These are phyloP conservation scores for Orychophragmus violaceus DNA, from an alignment of 345 rosid species.

Conservation along the genomic window DNA sequence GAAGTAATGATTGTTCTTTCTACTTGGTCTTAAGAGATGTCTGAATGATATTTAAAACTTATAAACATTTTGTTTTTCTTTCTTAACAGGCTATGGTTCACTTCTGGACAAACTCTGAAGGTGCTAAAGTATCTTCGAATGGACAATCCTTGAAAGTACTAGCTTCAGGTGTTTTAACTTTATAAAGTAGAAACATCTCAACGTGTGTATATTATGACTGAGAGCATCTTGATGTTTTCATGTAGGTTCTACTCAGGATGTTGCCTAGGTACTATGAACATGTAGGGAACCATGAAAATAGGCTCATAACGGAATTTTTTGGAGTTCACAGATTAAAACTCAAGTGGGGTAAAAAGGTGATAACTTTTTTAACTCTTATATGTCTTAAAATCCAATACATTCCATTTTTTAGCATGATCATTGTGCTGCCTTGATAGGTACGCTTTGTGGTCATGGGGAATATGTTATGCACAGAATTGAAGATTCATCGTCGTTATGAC, in stretches of 20 bases:
- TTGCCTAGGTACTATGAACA: slow-evolving; percentile 69
- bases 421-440: slow-evolving; percentile 53
- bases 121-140: too few species aligned
- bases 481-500: slow-evolving; percentile 90
- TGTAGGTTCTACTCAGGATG: slow-evolving; percentile 82
- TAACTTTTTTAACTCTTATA: not conserved
- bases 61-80: too few species aligned
- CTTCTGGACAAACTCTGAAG: too few species aligned
- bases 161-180: too few species aligned
- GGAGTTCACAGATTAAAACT: slow-evolving; percentile 81
- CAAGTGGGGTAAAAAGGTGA: slow-evolving; percentile 78
- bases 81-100: too few species aligned
- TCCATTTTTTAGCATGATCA: not conserved
- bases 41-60: too few species aligned
- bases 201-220: too few species aligned
- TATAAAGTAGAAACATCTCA: too few species aligned
- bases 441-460: slow-evolving; percentile 99
- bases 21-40: too few species aligned
- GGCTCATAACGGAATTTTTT: slow-evolving; percentile 87
- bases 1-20: too few species aligned
- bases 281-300: slow-evolving; percentile 71
- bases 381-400: not conserved
- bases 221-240: slow-evolving; percentile 11
- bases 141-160: too few species aligned
- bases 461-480: slow-evolving; percentile 95